phyloP scores from a whole-genome alignment of 208 protist genomes.

The Leptomonas seymouri region DNA sequence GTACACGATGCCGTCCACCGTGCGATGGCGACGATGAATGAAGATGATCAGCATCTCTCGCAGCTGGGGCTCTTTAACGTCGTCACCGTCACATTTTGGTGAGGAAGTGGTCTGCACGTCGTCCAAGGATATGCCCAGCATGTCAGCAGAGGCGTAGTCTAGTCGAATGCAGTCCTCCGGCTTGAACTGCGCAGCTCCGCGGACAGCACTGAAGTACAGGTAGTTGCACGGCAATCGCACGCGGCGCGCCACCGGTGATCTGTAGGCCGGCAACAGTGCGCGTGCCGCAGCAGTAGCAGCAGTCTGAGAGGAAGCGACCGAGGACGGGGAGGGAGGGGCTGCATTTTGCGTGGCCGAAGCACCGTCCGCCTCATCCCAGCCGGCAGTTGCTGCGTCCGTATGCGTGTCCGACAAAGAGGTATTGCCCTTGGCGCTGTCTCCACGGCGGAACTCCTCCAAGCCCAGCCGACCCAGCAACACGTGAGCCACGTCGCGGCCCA shows the following conservation, averaged over 20 bases:
- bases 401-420: not conserved
- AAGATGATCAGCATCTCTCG: constrained; percentile 72
- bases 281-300: constrained; percentile 23
- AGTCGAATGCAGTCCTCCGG: constrained; percentile 50
- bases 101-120: constrained; percentile 18
- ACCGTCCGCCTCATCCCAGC: not conserved
- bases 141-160: constrained; percentile 48
- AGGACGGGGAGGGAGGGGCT: not conserved
- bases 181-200: constrained; percentile 44
- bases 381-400: no score
- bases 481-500: constrained; percentile 73
- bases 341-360: not conserved
- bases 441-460: constrained; percentile 69
- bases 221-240: constrained; percentile 69
- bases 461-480: constrained; percentile 81
- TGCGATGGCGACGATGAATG: constrained; percentile 59
- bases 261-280: constrained; percentile 55
- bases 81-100: not conserved
- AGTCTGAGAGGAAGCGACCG: no score
- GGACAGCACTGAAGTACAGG: constrained; percentile 59
- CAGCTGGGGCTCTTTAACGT: not conserved
- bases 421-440: not conserved
- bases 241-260: constrained; percentile 42
- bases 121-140: constrained; percentile 27
- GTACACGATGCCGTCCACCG: constrained; percentile 83